phyloP scores from a whole-genome alignment of 441 rosid species.

The Gossypium laxum region DNA sequence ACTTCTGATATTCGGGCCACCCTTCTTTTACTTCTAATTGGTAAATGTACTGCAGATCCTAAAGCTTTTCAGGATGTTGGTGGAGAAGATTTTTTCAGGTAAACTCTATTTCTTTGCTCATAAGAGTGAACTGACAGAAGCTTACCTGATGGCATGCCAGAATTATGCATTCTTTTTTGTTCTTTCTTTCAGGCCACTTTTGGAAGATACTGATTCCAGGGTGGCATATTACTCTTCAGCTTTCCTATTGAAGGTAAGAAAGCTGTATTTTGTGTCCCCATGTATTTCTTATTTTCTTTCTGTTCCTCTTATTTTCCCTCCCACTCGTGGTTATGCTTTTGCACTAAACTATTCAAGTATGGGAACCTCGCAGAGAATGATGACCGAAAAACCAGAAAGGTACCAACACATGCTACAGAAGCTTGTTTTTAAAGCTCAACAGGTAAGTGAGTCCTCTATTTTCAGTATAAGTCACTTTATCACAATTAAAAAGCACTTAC shows the following conservation, averaged over 20 bases:
- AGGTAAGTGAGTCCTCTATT: conserved; percentile 36
- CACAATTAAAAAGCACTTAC: neutral
- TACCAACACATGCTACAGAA: conserved; percentile 93
- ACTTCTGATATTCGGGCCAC: conserved; percentile 94
- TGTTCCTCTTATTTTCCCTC: neutral
- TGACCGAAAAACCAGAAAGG: conserved; percentile 88
- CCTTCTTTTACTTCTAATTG: conserved; percentile 76
- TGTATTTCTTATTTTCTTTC: neutral
- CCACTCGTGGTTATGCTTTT: conserved; percentile 1
- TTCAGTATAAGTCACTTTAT: neutral
- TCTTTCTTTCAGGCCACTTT: conserved; percentile 54
- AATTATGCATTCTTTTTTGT: conserved; percentile 7
- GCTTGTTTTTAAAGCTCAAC: conserved; percentile 92
- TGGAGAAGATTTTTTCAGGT: conserved; percentile 93
- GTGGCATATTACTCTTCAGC: conserved; percentile 97
- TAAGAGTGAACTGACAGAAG: conserved; percentile 2
- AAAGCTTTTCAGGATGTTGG: conserved; percentile 79
- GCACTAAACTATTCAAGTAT: conserved; percentile 18
- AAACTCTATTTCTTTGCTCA: conserved; percentile 17
- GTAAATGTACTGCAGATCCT: conserved; percentile 91
- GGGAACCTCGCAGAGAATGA: conserved; percentile 70
- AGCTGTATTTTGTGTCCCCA: neutral
- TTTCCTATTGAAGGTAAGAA: conserved; percentile 86
- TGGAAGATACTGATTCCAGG: conserved; percentile 93
- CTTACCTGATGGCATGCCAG: conserved; percentile 1